Evolutionary conservation across 2,329 filamentous ascomycete species (phyloP), one percentile per base, ranked within the genome.

Genomic region (Colletotrichum horii): DNA sequence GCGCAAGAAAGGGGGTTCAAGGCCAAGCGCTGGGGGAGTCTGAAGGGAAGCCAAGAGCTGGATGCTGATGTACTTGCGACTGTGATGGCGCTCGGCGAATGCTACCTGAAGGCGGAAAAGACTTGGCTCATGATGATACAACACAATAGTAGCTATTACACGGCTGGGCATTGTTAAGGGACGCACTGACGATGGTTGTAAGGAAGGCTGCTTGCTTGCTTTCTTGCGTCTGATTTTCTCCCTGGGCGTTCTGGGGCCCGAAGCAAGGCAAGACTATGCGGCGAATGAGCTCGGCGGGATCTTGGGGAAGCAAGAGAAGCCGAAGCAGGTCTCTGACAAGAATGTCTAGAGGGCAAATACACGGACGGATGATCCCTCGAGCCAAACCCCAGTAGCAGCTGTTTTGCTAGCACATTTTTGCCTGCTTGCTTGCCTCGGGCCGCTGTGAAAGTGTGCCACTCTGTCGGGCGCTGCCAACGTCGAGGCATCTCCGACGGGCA

Each of bases 251-350:
- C 12, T 60, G 52, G 26, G 22, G 22, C 19, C 43, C 43, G 43
- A 12, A 48, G 43, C 19, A 48, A 7, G 43, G 43, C 12, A 48
- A 48, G 43, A 48, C 19, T 48, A 48, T 48, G 43, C 43, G 43
- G n/a, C 43, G 43, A 48, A 48, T 48, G 43, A 22, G 28, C 67
- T 72, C 62, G 68, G 72, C 64, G 43, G 43, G 43, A 48, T 48
- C 15, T 66, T 56, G 28, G 24, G 70, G 74, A 64, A 80, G 83
- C 82, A 84, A 82, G 77, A 82, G 77, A 83, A 84, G 81, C 83
- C 83, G 83, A 85, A 81, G 82, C 82, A 83, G 73, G 80, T 81
- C 83, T 83, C 82, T 82, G 76, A 84, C 83, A 83, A 77, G 78
- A n/a, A n/a, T 3, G 79, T 75, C 78, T 79, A 76, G 79, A 78